phyloP scores from a whole-genome alignment of 164 flowering plant genomes.

The Amborella trichopoda region DNA sequence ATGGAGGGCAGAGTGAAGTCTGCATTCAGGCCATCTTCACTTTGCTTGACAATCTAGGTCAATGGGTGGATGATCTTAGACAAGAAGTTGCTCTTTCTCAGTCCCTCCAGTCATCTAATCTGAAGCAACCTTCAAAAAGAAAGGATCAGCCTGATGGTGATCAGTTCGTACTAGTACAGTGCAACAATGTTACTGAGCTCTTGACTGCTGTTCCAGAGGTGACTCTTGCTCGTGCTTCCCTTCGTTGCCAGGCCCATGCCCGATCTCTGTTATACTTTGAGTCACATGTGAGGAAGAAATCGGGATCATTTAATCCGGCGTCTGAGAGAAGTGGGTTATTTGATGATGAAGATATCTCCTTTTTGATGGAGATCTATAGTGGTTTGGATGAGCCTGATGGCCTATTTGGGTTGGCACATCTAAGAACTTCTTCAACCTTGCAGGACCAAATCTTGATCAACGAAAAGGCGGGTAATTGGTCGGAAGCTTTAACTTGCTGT shows the following conservation, averaged over 20 bases:
- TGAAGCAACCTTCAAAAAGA: too few relatives aligned
- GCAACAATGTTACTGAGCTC: slow-evolving; percentile 75
- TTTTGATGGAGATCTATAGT: slow-evolving; percentile 90
- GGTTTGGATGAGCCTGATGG: slow-evolving; percentile 97
- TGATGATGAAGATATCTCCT: slow-evolving; percentile 87
- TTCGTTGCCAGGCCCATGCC: slow-evolving; percentile 94
- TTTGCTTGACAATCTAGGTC: slow-evolving; percentile 97
- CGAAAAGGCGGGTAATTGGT: slow-evolving; percentile 95
- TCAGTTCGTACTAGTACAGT: slow-evolving; percentile 53
- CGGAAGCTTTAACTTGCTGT: slow-evolving; percentile 81
- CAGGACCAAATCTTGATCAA: slow-evolving; percentile 84
- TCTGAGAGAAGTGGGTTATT: slow-evolving; percentile 81
- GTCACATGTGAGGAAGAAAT: slow-evolving; percentile 68
- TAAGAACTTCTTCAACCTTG: slow-evolving; percentile 62
- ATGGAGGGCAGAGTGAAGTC: slow-evolving; percentile 87
- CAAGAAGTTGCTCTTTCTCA: slow-evolving; percentile 82
- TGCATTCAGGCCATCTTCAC: slow-evolving; percentile 96
- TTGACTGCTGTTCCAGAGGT: slow-evolving; percentile 79
- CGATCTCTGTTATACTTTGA: slow-evolving; percentile 90
- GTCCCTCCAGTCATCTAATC: slow-evolving; percentile 25
- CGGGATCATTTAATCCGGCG: slow-evolving; percentile 95
- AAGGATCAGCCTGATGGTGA: slow-evolving; percentile 18
- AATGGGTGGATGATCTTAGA: slow-evolving; percentile 93
- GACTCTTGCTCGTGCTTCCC: slow-evolving; percentile 85
- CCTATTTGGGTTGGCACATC: slow-evolving; percentile 78